Base-by-base conservation (phyloP, 805 yeast genomes). In the Sugiyamaella lignohabitans region DNA sequence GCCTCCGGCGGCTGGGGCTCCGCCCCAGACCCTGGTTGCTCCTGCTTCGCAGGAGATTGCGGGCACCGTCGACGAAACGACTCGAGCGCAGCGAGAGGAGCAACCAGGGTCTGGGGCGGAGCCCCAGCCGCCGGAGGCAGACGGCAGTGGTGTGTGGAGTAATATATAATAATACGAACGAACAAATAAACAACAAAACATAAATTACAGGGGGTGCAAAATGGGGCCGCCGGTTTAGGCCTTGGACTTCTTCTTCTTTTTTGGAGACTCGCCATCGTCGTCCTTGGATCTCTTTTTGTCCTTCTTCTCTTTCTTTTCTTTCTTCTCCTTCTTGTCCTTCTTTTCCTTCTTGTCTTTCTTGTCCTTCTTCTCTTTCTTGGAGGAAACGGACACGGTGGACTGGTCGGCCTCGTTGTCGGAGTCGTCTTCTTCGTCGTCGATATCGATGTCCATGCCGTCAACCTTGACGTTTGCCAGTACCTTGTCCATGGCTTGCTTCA, bases 401-500 rank as follows among this genome's bases (percentile, higher is more conserved):
- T 27, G 11, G n/a, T 39, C 18, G 16, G 24, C 38, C 19, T 29
- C 27, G 41, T 43, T 43, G 71, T 65, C 61, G 27, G 57, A 61
- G 43, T 54, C 64, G 38, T 55, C 62, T 21, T 46, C 64, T 30
- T 59, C 67, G 21, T 52, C 69, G 29, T 63, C 69, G 48, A 61
- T 65, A 57, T 78, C 84, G 46, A 72, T 66, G 49, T 69, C 75
- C 51, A 67, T 68, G 40, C 63, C 73, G 55, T 67, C 51, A 30
- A 53, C 63, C 46, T 58, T 63, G 38, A 61, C 58, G 52, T 59
- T 57, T 41, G 59, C 64, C 39, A 75, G 78, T 43, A 72, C 67
- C 61, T 84, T 75, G 46, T 82, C 80, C 70, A 93, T 76, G 47
- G 98, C 98, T 70, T 84, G 86, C 66, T 84, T 79, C 72, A 93